Base-by-base conservation (phyloP, 108 stramenopile species). In the Fragilaria radians region DNA sequence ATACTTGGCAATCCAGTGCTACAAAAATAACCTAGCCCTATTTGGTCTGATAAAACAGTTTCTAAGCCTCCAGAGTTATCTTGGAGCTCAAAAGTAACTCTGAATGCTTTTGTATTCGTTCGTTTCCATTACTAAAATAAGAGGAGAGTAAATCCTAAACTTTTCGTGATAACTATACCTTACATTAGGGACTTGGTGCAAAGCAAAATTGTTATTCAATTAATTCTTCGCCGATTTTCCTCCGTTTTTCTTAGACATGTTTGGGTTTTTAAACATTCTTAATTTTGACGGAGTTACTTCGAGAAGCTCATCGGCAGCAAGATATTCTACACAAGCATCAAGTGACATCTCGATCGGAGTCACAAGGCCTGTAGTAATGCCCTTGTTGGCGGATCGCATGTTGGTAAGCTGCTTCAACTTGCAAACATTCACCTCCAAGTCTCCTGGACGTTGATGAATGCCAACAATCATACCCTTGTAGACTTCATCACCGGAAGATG, bases 381-480 rank as follows among this genome's bases (percentile, higher is more conserved):
- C 96, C 84, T 96, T 96, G 52, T 84, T 91, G 17, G 97, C 93
- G 49, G 94, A 91, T 36, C 98, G 87, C 85, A 99, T 97, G 81
- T 99, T 99, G 31, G 92, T 99, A 48, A 99, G 66, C 46, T 71
- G 71, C 81, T 99, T 99, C 28, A 91, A 89, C 78, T 97, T 97
- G 78, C 93, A 94, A 1, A 98, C 77, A 66, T 99, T 99, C 22
- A 99, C 98, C 46, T 87, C 84, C 56, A 99, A 80, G 68, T 99
- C 98, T 27, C 90, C 94, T 4, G 94, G 94, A 5, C 97, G 93
- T 85, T 95, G 96, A 63, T 98, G 93, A 56, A 97, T 92, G n/a
- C 98, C 98, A 46, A 99, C 78, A 68, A 98, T 88, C 96, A 97
- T 96, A 32, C 93, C 89, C 80, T 95, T 82, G 91, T 97, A 94